Percentiles rank a stretch among this genome's conserved stretches.
Evolutionary conservation across 1,284 basidiomycete genomes (phyloP).

Genomic region (Coniferiporia sulphurascens): DNA sequence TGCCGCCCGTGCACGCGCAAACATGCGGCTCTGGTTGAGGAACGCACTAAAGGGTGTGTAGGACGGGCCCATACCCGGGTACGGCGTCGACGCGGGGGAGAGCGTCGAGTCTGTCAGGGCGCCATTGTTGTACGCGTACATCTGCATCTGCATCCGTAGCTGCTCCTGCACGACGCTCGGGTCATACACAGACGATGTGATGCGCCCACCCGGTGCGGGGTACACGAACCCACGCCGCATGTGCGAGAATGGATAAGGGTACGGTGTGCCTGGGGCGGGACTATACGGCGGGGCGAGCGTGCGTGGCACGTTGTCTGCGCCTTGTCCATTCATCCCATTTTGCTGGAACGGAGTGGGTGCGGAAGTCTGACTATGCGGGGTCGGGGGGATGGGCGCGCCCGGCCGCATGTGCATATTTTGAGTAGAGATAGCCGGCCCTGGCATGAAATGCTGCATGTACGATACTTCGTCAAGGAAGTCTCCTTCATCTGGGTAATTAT

Average conservation of each 20-base stretch:
- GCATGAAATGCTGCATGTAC: slow-evolving; percentile 17
- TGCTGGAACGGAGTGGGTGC: slow-evolving; percentile 62
- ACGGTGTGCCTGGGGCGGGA: slow-evolving; percentile 62
- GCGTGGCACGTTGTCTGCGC: slow-evolving; percentile 31
- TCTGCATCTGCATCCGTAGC: slow-evolving; percentile 65
- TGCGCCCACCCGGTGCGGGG: slow-evolving; percentile 26
- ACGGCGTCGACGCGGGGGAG: slow-evolving; percentile 67
- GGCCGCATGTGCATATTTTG: slow-evolving; percentile 38
- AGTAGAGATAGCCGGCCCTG: slow-evolving; percentile 10
- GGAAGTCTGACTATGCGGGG: slow-evolving; percentile 66
- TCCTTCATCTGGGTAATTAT: slow-evolving; percentile 14
- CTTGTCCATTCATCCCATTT: not conserved
- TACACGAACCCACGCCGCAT: slow-evolving; percentile 50
- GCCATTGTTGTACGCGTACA: slow-evolving; percentile 58
- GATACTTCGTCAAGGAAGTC: slow-evolving; percentile 16
- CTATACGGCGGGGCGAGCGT: slow-evolving; percentile 56
- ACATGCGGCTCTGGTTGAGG: slow-evolving; percentile 24
- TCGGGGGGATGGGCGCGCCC: slow-evolving; percentile 69
- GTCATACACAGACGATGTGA: slow-evolving; percentile 44
- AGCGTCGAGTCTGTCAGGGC: slow-evolving; percentile 64
- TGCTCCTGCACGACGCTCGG: slow-evolving; percentile 61
- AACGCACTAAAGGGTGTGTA: slow-evolving; percentile 63
- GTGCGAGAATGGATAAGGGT: slow-evolving; percentile 70
- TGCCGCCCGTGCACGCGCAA: slow-evolving; percentile 21
- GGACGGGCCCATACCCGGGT: slow-evolving; percentile 41